A percentile compares a stretch with the other conserved stretches of the same genome.
These are phyloP conservation scores for Penicillium pancosmium DNA, from an alignment of 495 filamentous ascomycete species.

Conservation along the genomic window DNA sequence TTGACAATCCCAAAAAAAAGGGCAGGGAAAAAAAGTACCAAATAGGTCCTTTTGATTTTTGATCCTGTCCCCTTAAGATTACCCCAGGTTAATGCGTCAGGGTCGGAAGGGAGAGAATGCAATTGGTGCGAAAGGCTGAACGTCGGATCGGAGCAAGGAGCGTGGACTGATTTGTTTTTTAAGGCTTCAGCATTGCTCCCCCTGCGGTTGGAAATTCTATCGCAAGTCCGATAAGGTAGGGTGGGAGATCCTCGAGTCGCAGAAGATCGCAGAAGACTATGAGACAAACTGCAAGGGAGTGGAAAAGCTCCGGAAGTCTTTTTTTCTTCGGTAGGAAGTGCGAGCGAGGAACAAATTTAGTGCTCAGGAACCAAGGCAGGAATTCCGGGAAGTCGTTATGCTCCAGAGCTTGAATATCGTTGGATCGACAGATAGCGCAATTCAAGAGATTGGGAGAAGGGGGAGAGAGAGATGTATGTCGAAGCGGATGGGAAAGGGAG, in stretches of 20 bases:
- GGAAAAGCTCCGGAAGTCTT: conserved; percentile 8
- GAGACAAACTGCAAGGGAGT: conserved; percentile 35
- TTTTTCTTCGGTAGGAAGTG: neutral
- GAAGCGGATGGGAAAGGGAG: conserved; percentile 8
- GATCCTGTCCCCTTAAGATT: conserved; percentile 15
- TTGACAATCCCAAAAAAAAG: conserved; percentile 9
- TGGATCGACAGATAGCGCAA: conserved; percentile 7
- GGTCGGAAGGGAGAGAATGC: conserved; percentile 32
- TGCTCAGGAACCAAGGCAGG: neutral
- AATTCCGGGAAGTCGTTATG: neutral
- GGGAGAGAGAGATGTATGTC: neutral
- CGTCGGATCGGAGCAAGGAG: conserved; percentile 24
- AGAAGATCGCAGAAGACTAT: conserved; percentile 16
- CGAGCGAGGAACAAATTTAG: neutral
- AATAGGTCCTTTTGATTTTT: conserved; percentile 30
- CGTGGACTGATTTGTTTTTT: conserved; percentile 23
- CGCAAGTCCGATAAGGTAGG: conserved; percentile 26
- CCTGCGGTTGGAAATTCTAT: conserved; percentile 31
- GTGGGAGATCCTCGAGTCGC: conserved; percentile 17
- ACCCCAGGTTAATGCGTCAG: conserved; percentile 31
- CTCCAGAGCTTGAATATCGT: conserved; percentile 1
- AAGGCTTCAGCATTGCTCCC: conserved; percentile 38
- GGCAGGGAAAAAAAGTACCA: conserved; percentile 26
- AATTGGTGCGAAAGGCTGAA: conserved; percentile 19
- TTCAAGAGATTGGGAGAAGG: neutral